phyloP scores from a whole-genome alignment of 441 rosid genomes.

The Isatis lusitanica region DNA sequence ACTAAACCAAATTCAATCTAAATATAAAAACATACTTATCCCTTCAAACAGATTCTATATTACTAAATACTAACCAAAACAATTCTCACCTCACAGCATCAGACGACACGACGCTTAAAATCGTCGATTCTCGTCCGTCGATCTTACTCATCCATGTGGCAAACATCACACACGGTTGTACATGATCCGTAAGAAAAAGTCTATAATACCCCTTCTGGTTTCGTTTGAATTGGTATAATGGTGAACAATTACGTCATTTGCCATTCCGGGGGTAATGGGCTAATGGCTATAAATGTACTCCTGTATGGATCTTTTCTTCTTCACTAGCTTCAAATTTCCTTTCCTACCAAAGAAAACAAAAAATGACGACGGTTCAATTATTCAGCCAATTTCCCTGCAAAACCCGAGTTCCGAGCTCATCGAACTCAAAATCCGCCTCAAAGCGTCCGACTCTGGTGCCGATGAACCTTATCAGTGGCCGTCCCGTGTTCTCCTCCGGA shows the following conservation, averaged over 20 bases:
- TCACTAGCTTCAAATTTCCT: conserved; percentile 8
- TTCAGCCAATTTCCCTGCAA: conserved; percentile 49
- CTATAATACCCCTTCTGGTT: background rate
- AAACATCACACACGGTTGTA: background rate
- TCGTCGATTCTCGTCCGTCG: background rate
- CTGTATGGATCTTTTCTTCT: background rate
- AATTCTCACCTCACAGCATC: conserved; percentile 16
- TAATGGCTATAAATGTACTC: conserved; percentile 1
- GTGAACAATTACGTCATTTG: background rate
- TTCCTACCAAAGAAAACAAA: background rate
- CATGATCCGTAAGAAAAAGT: background rate
- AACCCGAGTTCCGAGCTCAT: conserved; percentile 26
- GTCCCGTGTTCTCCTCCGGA: background rate
- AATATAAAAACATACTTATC: too few relatives aligned
- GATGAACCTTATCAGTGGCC: conserved; percentile 1
- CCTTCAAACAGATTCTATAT: too few relatives aligned
- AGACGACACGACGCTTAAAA: background rate
- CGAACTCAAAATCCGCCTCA: conserved; percentile 13
- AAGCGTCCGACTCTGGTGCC: conserved; percentile 29
- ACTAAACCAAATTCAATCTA: too few relatives aligned
- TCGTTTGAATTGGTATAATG: background rate
- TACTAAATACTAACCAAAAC: background rate
- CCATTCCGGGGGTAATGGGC: background rate
- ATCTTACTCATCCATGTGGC: conserved; percentile 16
- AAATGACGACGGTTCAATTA: conserved; percentile 57